Conservation (phyloP, 164 flowering plant species). For the Amborella trichopoda region DNA sequence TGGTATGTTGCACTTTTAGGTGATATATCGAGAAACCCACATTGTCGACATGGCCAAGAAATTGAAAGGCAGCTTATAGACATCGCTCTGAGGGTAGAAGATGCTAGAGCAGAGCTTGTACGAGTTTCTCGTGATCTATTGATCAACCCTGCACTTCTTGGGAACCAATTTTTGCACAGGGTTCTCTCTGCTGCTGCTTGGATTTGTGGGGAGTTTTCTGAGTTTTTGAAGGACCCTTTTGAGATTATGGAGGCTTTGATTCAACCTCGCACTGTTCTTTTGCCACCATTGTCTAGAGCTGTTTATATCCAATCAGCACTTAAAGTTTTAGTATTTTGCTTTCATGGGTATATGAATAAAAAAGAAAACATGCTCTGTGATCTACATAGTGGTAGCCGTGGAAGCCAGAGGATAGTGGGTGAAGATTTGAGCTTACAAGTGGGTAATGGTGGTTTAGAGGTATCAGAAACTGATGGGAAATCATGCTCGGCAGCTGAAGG, state of each 20-base stretch:
- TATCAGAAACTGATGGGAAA: background rate
- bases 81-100: slow-evolving; percentile 80
- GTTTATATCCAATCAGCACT: slow-evolving; percentile 75
- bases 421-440: no score
- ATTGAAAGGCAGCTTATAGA: slow-evolving; percentile 82
- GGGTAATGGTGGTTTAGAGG: background rate
- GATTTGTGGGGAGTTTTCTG: slow-evolving; percentile 83
- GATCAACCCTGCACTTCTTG: slow-evolving; percentile 93
- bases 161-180: slow-evolving; percentile 55
- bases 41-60: slow-evolving; percentile 73
- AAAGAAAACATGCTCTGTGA: no score
- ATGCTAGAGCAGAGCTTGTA: slow-evolving; percentile 74
- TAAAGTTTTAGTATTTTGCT: slow-evolving; percentile 54
- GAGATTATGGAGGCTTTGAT: slow-evolving; percentile 77
- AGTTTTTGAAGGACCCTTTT: slow-evolving; percentile 56
- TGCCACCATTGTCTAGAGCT: slow-evolving; percentile 64
- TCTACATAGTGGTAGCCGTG: no score
- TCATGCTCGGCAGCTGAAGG: background rate
- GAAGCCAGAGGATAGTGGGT: no score
- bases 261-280: slow-evolving; percentile 77
- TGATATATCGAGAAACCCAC: slow-evolving; percentile 76
- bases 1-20: slow-evolving; percentile 95
- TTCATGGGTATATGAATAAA: slow-evolving; percentile 39
- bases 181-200: slow-evolving; percentile 87
- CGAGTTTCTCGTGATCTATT: slow-evolving; percentile 61